A percentile compares a stretch with the other conserved stretches of the same genome.
Conservation (phyloP, 768 basidiomycete genomes). For the Coprinopsis marcescibilis region DNA sequence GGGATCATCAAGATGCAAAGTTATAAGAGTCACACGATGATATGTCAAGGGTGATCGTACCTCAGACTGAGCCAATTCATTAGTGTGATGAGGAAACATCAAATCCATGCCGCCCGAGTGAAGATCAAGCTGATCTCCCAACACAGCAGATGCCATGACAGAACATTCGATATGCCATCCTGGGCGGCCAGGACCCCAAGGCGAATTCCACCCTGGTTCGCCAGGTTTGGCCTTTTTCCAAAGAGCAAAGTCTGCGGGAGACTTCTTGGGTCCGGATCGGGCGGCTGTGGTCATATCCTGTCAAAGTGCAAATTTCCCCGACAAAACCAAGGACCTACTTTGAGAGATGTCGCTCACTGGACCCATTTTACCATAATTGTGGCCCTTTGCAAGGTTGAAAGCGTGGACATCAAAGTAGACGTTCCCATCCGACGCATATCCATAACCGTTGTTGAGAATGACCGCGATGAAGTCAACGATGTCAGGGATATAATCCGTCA, state of each 20-base stretch:
- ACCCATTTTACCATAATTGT: conserved; percentile 90
- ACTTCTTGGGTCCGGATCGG: conserved; percentile 18
- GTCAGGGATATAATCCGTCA: conserved; percentile 93
- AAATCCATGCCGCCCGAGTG: conserved; percentile 97
- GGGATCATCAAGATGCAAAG: conserved; percentile 1
- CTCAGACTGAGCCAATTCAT: conserved; percentile 97
- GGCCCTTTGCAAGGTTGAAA: conserved; percentile 72
- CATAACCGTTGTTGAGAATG: conserved; percentile 84
- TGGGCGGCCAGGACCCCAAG: conserved; percentile 94
- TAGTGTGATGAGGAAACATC: conserved; percentile 99
- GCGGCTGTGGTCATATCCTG: no score
- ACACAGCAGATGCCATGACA: conserved; percentile 90
- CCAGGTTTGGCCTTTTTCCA: conserved; percentile 98
- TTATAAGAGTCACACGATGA: no score
- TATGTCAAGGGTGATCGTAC: conserved; percentile 37
- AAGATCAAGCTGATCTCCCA: conserved; percentile 92
- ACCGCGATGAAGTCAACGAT: conserved; percentile 84
- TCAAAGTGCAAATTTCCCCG: no score
- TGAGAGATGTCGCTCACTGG: conserved; percentile 96
- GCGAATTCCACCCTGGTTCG: conserved; percentile 93
- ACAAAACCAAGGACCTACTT: no score
- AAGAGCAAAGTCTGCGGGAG: conserved; percentile 90
- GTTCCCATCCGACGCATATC: conserved; percentile 61
- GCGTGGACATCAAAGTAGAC: conserved; percentile 87
- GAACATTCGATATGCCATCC: conserved; percentile 99